Base-by-base conservation (phyloP, 2,329 filamentous ascomycete genomes). In the Clonostachys sp. region DNA sequence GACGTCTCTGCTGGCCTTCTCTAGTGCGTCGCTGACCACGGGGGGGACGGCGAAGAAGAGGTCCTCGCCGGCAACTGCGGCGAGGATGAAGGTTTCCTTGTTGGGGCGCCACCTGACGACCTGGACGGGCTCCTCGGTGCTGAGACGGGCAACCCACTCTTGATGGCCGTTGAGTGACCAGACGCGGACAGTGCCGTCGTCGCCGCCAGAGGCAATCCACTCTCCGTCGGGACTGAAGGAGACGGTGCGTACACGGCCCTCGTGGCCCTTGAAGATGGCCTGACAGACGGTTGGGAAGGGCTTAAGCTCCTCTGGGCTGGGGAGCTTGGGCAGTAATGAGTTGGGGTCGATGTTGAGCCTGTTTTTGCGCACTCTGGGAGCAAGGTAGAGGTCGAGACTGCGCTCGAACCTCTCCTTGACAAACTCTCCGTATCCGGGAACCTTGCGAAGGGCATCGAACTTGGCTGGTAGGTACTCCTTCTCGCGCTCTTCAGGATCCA, bases 381-480 rank as follows among this genome's bases (percentile, higher is more conserved):
- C 94, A 50, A 99, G 79, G 65, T 99, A 99, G 16, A 99, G 78
- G 68, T 99, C 95, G 56, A 99, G 73, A 64, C 91, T 97, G 54
- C 95, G 80, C 66, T 99, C 91, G 58, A 99, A 99, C 55, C 91
- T 86, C 68, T 99, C 94, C 67, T 96, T 96, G 63, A 99, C 84
- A 55, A 96, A 90, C 47, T 78, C 80, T 45, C 87, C 88, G 63
- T 96, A 99, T 14, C 87, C 95, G 45, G 95, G 94, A 7, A 97
- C 94, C 63, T 90, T 91, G 52, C 94, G 86, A 47, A 99, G 73
- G 3, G 94, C 85, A 56, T 87, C 84, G 64, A 90, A 89, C 61
- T 90, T 84, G 50, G 83, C 83, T 3, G 95, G 89, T 34, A 99
- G 70, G 59, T 90, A 99, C 44, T 95, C 88, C 62, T 86, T 91